Evolutionary conservation across 345 rosid genomes (phyloP).

Genomic region (Geranium brycei): DNA sequence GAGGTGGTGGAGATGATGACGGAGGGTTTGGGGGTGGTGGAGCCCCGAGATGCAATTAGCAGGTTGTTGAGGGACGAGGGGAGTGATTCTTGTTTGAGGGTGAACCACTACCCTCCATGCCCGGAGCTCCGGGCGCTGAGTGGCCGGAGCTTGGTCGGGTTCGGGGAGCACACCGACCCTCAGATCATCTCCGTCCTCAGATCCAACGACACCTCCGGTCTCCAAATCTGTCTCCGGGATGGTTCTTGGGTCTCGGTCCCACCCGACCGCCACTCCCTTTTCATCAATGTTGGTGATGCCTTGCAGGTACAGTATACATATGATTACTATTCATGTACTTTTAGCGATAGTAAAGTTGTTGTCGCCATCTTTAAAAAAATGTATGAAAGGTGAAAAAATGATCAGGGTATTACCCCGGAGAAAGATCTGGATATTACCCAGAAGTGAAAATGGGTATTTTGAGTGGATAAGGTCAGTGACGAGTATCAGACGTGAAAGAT

Average conservation of each 20-base stretch:
- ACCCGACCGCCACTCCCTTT: slow-evolving; percentile 36
- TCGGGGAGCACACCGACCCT: slow-evolving; percentile 63
- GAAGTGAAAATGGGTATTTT: no score
- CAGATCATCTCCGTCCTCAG: slow-evolving; percentile 46
- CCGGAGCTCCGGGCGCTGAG: slow-evolving; percentile 25
- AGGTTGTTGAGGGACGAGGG: slow-evolving; percentile 16
- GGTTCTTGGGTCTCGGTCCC: slow-evolving; percentile 48
- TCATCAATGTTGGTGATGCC: slow-evolving; percentile 42
- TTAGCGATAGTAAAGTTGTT: background rate
- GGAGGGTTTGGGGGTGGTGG: slow-evolving; percentile 20
- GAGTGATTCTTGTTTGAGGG: slow-evolving; percentile 44
- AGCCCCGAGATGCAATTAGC: slow-evolving; percentile 20
- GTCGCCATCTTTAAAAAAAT: no score
- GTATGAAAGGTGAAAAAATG: no score
- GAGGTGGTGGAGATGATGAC: slow-evolving; percentile 22
- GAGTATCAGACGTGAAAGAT: no score
- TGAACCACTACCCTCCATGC: slow-evolving; percentile 45
- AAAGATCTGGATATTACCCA: no score
- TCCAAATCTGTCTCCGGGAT: slow-evolving; percentile 37
- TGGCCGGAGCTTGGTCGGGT: slow-evolving; percentile 34
- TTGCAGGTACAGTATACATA: slow-evolving; percentile 25
- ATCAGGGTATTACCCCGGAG: no score
- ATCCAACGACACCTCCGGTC: slow-evolving; percentile 49
- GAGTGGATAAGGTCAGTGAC: no score
- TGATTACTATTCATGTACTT: background rate